Evolutionary conservation across 768 basidiomycete genomes (phyloP).

Genomic region (Wakefieldia striispora): DNA sequence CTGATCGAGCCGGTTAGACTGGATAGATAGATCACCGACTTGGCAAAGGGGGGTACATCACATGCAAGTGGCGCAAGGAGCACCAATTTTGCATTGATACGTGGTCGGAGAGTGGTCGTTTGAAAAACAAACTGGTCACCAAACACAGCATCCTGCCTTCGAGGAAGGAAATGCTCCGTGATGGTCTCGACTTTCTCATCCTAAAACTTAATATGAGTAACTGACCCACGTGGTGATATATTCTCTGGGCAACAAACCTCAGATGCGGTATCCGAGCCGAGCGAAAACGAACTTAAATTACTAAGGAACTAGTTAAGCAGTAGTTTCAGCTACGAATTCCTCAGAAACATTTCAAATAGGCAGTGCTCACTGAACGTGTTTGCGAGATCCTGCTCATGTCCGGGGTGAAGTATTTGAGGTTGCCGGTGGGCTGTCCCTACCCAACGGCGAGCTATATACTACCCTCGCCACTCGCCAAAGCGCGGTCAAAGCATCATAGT

Average conservation of each 20-base stretch:
- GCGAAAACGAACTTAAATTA: slow-evolving; percentile 21
- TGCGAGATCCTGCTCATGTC: slow-evolving; percentile 33
- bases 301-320: slow-evolving; percentile 20
- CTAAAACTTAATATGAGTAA: slow-evolving; percentile 10
- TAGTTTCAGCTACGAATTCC: neutral
- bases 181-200: slow-evolving; percentile 19
- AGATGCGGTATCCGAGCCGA: slow-evolving; percentile 2
- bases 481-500: slow-evolving; percentile 22
- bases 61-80: slow-evolving; percentile 28
- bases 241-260: slow-evolving; percentile 18
- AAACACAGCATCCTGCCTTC: slow-evolving; percentile 28
- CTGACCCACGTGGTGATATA: slow-evolving; percentile 3
- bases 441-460: slow-evolving; percentile 22
- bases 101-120: slow-evolving; percentile 15
- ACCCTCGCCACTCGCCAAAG: slow-evolving; percentile 26
- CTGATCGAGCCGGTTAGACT: slow-evolving; percentile 25
- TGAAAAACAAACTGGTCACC: slow-evolving; percentile 32
- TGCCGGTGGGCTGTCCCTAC: neutral
- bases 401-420: neutral
- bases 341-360: neutral
- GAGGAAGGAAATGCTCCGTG: slow-evolving; percentile 28
- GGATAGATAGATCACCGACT: slow-evolving; percentile 33
- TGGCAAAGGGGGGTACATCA: slow-evolving; percentile 30
- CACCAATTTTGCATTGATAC: slow-evolving; percentile 27
- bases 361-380: slow-evolving; percentile 26